phyloP scores from a whole-genome alignment of 768 basidiomycete genomes.

The Leccinum disarticulatum region DNA sequence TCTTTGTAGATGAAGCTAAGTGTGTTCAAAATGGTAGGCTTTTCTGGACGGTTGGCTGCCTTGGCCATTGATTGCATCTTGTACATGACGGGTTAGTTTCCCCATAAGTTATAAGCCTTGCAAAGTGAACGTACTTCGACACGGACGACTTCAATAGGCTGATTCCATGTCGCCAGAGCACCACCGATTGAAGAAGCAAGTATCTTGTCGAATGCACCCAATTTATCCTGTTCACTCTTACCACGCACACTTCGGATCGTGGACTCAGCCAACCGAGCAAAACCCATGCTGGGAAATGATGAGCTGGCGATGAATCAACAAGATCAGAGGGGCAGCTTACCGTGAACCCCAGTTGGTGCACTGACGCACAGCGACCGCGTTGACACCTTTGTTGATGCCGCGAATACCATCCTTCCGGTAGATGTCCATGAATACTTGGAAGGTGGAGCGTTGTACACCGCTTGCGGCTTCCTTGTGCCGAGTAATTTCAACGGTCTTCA shows the following conservation, averaged over 20 bases:
- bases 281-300: slow-evolving; percentile 73
- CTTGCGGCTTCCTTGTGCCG: slow-evolving; percentile 86
- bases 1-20: slow-evolving; percentile 93
- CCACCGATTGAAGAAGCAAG: slow-evolving; percentile 86
- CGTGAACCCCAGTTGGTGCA: slow-evolving; percentile 94
- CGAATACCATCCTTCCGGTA: slow-evolving; percentile 90
- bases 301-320: not conserved
- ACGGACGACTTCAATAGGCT: slow-evolving; percentile 96
- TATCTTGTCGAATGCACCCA: slow-evolving; percentile 84
- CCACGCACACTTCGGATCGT: slow-evolving; percentile 76
- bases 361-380: slow-evolving; percentile 88
- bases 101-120: not conserved
- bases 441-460: slow-evolving; percentile 88
- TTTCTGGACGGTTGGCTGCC: slow-evolving; percentile 78
- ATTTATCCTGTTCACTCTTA: slow-evolving; percentile 71
- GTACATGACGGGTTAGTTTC: slow-evolving; percentile 8
- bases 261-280: slow-evolving; percentile 88
- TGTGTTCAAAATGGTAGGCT: slow-evolving; percentile 90
- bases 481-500: slow-evolving; percentile 99
- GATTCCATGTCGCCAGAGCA: slow-evolving; percentile 98
- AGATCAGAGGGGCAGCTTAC: slow-evolving; percentile 39
- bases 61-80: slow-evolving; percentile 99
- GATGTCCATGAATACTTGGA: slow-evolving; percentile 93
- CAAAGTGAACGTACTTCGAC: slow-evolving; percentile 65
- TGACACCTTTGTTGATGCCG: slow-evolving; percentile 99